Evolutionary conservation across 208 protist species (phyloP).

Genomic region (Herpetomonas samuelpessoai): DNA sequence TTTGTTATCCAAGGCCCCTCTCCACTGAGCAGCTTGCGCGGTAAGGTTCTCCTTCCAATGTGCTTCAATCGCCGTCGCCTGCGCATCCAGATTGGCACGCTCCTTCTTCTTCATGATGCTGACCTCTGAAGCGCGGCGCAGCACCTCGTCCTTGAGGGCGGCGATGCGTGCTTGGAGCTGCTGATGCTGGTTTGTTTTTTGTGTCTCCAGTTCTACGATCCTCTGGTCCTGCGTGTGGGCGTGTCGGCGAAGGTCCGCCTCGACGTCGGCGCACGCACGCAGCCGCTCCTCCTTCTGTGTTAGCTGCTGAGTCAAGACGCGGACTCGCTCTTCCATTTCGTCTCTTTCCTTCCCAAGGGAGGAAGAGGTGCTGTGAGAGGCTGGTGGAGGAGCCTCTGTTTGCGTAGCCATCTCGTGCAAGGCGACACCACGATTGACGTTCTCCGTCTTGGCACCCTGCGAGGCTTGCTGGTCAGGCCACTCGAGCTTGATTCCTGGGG

Average conservation of each 20-base stretch:
- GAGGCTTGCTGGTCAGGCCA: too few species aligned
- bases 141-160: slow-evolving; percentile 79
- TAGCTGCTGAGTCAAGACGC: slow-evolving; percentile 13
- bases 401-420: too few species aligned
- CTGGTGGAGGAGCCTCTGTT: too few species aligned
- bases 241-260: slow-evolving; percentile 51
- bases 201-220: slow-evolving; percentile 19
- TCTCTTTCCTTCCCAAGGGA: too few species aligned
- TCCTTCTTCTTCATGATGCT: slow-evolving; percentile 37
- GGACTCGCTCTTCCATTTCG: background rate
- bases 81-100: slow-evolving; percentile 9
- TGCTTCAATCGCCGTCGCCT: background rate
- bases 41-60: background rate
- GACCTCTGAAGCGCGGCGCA: slow-evolving; percentile 50
- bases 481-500: too few species aligned
- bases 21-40: slow-evolving; percentile 8
- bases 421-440: too few species aligned
- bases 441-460: too few species aligned
- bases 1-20: slow-evolving; percentile 15
- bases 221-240: slow-evolving; percentile 37
- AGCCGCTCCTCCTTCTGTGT: slow-evolving; percentile 46
- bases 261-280: slow-evolving; percentile 34
- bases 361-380: too few species aligned
- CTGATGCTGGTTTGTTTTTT: slow-evolving; percentile 14
- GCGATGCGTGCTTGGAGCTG: slow-evolving; percentile 42